Conservation (phyloP, 23 red algal genomes). For the Agarophyton chilense region DNA sequence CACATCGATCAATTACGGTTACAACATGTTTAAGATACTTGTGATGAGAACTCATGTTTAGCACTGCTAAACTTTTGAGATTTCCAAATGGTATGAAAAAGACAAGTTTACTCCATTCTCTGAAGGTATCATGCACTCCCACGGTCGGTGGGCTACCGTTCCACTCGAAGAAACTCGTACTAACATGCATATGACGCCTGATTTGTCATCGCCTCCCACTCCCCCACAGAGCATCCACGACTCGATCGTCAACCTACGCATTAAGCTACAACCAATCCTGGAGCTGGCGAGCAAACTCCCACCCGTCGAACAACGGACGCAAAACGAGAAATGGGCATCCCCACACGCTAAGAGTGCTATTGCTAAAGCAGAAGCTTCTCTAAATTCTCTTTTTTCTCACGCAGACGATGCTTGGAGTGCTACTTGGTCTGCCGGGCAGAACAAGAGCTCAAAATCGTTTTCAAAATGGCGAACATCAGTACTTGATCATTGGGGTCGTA, state of each 20-base stretch:
- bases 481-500: slow-evolving; percentile 42
- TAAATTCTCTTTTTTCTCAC: not conserved
- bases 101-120: slow-evolving; percentile 67
- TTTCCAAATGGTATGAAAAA: slow-evolving; percentile 53
- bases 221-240: slow-evolving; percentile 34
- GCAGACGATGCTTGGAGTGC: not conserved
- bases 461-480: slow-evolving; percentile 32
- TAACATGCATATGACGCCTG: not conserved
- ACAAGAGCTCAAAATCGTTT: not conserved
- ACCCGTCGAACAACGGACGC: not conserved
- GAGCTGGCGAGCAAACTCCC: slow-evolving; percentile 28
- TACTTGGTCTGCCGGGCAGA: not conserved
- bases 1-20: not conserved
- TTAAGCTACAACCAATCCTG: slow-evolving; percentile 35
- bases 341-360: not conserved
- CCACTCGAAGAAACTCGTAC: not conserved
- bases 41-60: slow-evolving; percentile 39
- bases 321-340: not conserved
- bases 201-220: not conserved
- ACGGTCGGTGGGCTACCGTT: not conserved
- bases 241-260: slow-evolving; percentile 49
- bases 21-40: not conserved
- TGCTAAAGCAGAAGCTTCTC: not conserved
- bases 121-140: slow-evolving; percentile 48
- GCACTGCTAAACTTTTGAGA: slow-evolving; percentile 12